A percentile compares a stretch with the other conserved stretches of the same genome.
phyloP scores from a whole-genome alignment of 495 filamentous ascomycete genomes.

The Penicillium lagena region DNA sequence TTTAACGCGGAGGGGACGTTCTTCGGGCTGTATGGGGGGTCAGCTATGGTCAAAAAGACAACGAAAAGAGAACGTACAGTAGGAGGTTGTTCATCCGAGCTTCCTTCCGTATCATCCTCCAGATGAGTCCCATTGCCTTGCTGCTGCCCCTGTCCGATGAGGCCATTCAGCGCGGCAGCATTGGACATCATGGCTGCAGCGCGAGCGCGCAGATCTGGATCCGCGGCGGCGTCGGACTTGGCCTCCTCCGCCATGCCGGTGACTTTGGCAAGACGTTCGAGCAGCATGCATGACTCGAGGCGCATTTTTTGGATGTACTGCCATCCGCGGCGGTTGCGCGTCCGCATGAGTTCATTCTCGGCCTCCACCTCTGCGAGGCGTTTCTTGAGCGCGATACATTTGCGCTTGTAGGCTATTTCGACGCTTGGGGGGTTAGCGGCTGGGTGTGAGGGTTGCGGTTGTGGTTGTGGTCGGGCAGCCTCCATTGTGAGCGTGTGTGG shows the following conservation, averaged over 20 bases:
- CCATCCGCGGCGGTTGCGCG: conserved; percentile 73
- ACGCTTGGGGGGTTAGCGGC: conserved; percentile 71
- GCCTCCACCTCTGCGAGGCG: conserved; percentile 87
- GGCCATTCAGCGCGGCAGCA: conserved; percentile 17
- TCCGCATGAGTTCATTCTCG: conserved; percentile 71
- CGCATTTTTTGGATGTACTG: conserved; percentile 86
- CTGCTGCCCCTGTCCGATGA: conserved; percentile 9
- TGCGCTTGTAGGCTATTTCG: conserved; percentile 91
- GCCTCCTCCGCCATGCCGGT: conserved; percentile 63
- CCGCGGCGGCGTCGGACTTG: conserved; percentile 18
- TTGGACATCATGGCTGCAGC: conserved; percentile 29
- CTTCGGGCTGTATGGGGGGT: conserved; percentile 59
- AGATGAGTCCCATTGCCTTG: conserved; percentile 20
- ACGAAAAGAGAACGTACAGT: conserved; percentile 25
- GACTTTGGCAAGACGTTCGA: conserved; percentile 78
- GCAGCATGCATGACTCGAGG: conserved; percentile 81
- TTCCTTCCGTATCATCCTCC: conserved; percentile 44
- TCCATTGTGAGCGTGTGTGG: conserved; percentile 20
- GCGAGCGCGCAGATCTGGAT: conserved; percentile 30
- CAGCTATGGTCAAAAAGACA: neutral
- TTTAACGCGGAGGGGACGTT: conserved; percentile 85
- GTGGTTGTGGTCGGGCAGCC: conserved; percentile 5
- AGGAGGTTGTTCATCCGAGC: conserved; percentile 42
- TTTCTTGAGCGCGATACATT: conserved; percentile 92
- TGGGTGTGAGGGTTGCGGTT: conserved; percentile 9